Evolutionary conservation across 2,329 filamentous ascomycete genomes (phyloP).

Genomic region (Aspergillus sp.): DNA sequence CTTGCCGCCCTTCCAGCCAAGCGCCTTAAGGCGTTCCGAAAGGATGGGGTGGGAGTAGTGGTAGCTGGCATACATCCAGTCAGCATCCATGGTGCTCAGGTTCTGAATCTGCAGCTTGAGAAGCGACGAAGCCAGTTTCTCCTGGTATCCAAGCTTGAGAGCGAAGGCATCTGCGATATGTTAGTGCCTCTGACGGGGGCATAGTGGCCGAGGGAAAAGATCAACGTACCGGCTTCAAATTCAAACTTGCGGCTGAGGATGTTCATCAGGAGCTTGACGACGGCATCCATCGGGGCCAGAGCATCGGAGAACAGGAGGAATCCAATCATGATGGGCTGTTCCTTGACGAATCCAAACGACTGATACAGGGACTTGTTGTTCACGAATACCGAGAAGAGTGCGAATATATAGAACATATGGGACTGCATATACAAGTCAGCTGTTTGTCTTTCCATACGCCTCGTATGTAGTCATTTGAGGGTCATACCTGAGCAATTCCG

Average conservation of each 20-base stretch:
- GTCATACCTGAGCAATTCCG: slow-evolving; percentile 72
- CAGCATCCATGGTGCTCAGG: slow-evolving; percentile 96
- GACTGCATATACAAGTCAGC: slow-evolving; percentile 50
- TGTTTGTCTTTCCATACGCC: neutral
- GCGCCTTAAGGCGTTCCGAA: slow-evolving; percentile 84
- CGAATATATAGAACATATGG: slow-evolving; percentile 95
- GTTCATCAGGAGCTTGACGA: slow-evolving; percentile 95
- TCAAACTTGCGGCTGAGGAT: slow-evolving; percentile 91
- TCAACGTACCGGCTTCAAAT: slow-evolving; percentile 73
- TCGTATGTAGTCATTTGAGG: slow-evolving; percentile 1
- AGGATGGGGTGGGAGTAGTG: slow-evolving; percentile 98
- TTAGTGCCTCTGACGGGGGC: slow-evolving; percentile 10
- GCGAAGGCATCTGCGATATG: slow-evolving; percentile 71
- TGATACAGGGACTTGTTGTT: slow-evolving; percentile 89
- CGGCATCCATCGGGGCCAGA: slow-evolving; percentile 88
- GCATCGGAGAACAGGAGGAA: slow-evolving; percentile 98
- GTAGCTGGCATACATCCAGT: slow-evolving; percentile 97
- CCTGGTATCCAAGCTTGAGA: slow-evolving; percentile 74
- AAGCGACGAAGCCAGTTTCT: slow-evolving; percentile 78
- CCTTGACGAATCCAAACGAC: slow-evolving; percentile 80
- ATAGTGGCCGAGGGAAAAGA: neutral
- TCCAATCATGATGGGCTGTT: slow-evolving; percentile 90
- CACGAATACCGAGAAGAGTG: slow-evolving; percentile 95
- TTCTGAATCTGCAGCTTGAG: slow-evolving; percentile 99
- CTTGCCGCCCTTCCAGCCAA: slow-evolving; percentile 73